A percentile compares a stretch with the other conserved stretches of the same genome.
Evolutionary conservation across 805 yeast species (phyloP).

Genomic region (Teunomyces gatunensis): DNA sequence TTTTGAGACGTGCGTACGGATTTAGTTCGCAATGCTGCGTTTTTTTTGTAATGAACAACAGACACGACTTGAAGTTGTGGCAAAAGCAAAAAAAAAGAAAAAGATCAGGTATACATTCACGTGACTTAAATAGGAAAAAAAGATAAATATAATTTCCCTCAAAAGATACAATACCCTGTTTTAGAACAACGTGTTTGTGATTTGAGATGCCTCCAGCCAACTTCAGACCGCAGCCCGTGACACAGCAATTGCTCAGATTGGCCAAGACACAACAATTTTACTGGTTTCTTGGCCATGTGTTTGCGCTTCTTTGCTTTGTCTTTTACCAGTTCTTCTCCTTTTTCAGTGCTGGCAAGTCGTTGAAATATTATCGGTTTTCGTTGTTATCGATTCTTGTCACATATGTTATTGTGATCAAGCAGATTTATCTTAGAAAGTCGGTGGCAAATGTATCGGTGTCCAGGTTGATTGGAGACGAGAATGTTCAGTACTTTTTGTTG

Average conservation of each 20-base stretch:
- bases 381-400: slow-evolving; percentile 56
- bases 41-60: too few relatives aligned
- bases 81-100: neutral
- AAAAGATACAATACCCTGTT: neutral
- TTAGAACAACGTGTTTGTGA: neutral
- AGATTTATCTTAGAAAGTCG: slow-evolving; percentile 47
- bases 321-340: slow-evolving; percentile 42
- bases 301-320: slow-evolving; percentile 43
- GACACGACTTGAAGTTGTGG: too few relatives aligned
- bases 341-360: slow-evolving; percentile 29
- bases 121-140: neutral
- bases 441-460: slow-evolving; percentile 11
- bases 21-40: too few relatives aligned
- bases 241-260: slow-evolving; percentile 8
- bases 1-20: neutral
- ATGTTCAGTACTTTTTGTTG: slow-evolving; percentile 36
- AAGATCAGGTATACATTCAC: neutral
- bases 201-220: neutral
- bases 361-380: slow-evolving; percentile 29
- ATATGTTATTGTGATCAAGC: slow-evolving; percentile 61
- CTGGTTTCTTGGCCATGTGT: slow-evolving; percentile 66
- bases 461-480: slow-evolving; percentile 37
- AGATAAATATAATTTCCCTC: neutral
- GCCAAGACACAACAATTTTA: slow-evolving; percentile 57
- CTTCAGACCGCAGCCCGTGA: slow-evolving; percentile 6